Conservation (phyloP, 805 yeast species). For the Saccharomyces jurei region DNA sequence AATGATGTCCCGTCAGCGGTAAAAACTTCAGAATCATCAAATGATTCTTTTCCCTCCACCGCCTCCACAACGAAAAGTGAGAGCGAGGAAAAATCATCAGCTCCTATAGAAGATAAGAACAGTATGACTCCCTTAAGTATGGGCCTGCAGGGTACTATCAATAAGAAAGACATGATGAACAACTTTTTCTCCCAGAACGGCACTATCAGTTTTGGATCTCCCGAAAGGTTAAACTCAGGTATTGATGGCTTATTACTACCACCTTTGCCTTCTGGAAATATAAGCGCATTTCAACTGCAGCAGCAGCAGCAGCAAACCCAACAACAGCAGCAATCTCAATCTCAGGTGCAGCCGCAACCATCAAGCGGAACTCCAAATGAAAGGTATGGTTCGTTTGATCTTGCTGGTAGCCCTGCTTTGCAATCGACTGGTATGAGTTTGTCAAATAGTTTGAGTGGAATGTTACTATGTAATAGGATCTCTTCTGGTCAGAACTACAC, state of each 20-base stretch:
- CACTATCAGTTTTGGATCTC: slow-evolving; percentile 1
- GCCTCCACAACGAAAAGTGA: background rate
- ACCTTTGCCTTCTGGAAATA: slow-evolving; percentile 13
- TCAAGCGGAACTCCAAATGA: background rate
- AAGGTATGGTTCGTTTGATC: background rate
- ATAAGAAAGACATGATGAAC: background rate
- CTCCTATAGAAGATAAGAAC: background rate
- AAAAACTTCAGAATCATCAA: background rate
- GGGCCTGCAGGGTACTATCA: background rate
- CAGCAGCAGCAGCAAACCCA: background rate
- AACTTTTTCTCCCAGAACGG: background rate
- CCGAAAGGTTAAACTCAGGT: slow-evolving; percentile 4
- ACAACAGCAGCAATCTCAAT: background rate
- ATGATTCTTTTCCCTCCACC: background rate
- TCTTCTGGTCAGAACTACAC: slow-evolving; percentile 5
- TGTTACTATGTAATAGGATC: background rate
- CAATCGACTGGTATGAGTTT: background rate
- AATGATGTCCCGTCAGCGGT: background rate
- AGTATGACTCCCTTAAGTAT: background rate
- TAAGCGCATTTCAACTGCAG: background rate
- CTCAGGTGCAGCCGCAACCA: background rate
- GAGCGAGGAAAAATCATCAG: background rate
- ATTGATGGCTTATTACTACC: slow-evolving; percentile 21
- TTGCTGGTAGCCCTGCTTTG: background rate
- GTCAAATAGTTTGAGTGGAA: background rate